Base-by-base conservation (phyloP, 495 filamentous ascomycete species). In the Penicillium manginii region DNA sequence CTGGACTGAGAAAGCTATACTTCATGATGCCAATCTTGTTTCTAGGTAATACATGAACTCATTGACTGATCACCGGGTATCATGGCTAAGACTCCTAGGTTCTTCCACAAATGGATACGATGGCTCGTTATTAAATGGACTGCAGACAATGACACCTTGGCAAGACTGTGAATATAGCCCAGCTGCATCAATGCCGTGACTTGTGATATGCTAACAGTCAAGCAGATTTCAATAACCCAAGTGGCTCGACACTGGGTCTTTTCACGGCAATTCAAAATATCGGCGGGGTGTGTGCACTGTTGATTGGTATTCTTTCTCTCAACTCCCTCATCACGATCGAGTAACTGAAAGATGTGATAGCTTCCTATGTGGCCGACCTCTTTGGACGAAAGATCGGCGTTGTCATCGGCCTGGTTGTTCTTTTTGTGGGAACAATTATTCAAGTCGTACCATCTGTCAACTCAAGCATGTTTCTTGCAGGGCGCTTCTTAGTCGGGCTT, bases 51-150 rank as follows among this genome's bases (percentile, higher is more conserved):
- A 10, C 9, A 22, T 35, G 12, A 26, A 18, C 4, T 14, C 6
- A 29, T 35, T 2, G 12, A n/a, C 21, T 51, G 49, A 37, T 1
- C 15, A 37, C 14, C 3, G 17, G 2, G 7, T 7, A 4, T 31
- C 29, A 33, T 51, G 14, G 19, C 26, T 51, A 29, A 51, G 11
- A 5, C 23, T 45, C 19, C 40, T 29, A 55, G 53, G 64, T 7
- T 57, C 70, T 10, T 70, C 72, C 0, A 70, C 62, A n/a, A 58
- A 59, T 48, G 71, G 73, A 0, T 76, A 73, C 43, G 73, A 76
- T 61, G 64, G 71, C 6, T 66, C 61, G 35, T 52, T 73, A 4
- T 49, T 73, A 35, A 76, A 74, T 54, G 71, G 73, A 14, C 55
- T 76, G 18, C 71, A 73, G 50, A 73, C 62, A 10, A 66, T 76